Percentiles rank a stretch among this genome's conserved stretches.
Conservation (phyloP, 1,284 basidiomycete species). For the Fomitopsis betulina region DNA sequence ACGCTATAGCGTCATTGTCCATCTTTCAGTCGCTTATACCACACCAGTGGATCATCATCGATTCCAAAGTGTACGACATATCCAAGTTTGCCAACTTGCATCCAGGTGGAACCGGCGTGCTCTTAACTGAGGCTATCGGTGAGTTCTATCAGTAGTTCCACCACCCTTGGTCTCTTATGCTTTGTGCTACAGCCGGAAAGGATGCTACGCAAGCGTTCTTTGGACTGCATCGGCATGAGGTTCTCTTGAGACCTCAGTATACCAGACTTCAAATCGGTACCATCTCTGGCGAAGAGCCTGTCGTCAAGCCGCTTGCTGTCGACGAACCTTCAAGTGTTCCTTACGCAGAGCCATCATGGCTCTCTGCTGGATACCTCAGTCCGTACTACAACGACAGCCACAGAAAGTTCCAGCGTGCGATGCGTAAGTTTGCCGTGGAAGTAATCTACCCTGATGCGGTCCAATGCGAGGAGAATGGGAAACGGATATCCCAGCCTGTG, state of each 20-base stretch:
- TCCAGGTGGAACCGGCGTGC: conserved; percentile 76
- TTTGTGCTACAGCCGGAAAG: conserved; percentile 46
- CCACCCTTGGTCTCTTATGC: background rate
- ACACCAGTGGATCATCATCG: conserved; percentile 78
- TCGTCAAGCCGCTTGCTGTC: conserved; percentile 53
- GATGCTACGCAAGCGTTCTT: conserved; percentile 91
- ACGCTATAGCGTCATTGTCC: background rate
- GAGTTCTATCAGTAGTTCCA: background rate
- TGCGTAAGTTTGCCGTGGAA: conserved; percentile 60
- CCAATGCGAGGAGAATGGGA: conserved; percentile 76
- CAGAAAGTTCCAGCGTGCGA: conserved; percentile 58
- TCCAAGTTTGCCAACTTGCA: conserved; percentile 77
- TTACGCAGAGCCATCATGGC: conserved; percentile 90
- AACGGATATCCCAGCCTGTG: conserved; percentile 70
- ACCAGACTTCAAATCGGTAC: conserved; percentile 78
- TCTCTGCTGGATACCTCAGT: conserved; percentile 72
- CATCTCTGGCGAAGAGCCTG: conserved; percentile 61
- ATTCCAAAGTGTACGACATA: conserved; percentile 80
- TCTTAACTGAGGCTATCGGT: conserved; percentile 7
- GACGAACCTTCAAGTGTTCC: conserved; percentile 78
- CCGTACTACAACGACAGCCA: conserved; percentile 84
- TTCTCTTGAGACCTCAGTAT: conserved; percentile 80
- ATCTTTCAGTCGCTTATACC: background rate
- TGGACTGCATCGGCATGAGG: conserved; percentile 86
- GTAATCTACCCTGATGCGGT: conserved; percentile 62